phyloP scores from a whole-genome alignment of 148 eudicot genomes.

The Pouteria glomerata region DNA sequence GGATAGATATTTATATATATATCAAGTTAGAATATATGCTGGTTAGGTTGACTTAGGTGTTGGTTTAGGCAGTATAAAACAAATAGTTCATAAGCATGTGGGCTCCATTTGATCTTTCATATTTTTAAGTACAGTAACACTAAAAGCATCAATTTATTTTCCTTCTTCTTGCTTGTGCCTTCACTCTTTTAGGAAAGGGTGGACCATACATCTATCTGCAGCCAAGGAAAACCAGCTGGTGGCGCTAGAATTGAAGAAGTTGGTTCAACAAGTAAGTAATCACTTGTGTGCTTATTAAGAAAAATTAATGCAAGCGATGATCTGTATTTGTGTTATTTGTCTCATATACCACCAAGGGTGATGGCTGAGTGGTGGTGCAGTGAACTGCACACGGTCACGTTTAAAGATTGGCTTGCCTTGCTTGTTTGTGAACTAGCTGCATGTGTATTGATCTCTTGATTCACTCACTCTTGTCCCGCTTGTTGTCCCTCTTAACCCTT shows the following conservation, averaged over 20 bases:
- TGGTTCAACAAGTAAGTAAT: slow-evolving; percentile 40
- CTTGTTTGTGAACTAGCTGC: no score
- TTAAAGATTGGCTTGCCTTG: no score
- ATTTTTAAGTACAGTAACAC: neutral
- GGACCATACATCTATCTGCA: slow-evolving; percentile 18
- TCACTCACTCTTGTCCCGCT: no score
- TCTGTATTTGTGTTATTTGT: slow-evolving; percentile 13
- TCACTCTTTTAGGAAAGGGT: slow-evolving; percentile 24
- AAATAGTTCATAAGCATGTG: neutral
- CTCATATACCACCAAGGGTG: no score
- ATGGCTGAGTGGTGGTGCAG: no score
- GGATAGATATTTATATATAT: no score
- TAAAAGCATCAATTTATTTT: neutral
- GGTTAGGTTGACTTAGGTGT: neutral
- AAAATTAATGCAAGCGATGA: slow-evolving; percentile 19
- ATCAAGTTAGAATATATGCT: no score
- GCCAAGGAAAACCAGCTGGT: slow-evolving; percentile 20
- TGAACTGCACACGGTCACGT: no score
- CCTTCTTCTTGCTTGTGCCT: slow-evolving; percentile 2
- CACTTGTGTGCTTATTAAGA: slow-evolving; percentile 3
- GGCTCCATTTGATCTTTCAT: neutral
- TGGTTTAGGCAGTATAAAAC: neutral
- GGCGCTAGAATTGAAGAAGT: slow-evolving; percentile 28
- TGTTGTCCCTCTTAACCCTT: no score
- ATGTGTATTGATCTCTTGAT: no score